Base-by-base conservation (phyloP, 495 filamentous ascomycete species). In the Rhypophila decipiens region DNA sequence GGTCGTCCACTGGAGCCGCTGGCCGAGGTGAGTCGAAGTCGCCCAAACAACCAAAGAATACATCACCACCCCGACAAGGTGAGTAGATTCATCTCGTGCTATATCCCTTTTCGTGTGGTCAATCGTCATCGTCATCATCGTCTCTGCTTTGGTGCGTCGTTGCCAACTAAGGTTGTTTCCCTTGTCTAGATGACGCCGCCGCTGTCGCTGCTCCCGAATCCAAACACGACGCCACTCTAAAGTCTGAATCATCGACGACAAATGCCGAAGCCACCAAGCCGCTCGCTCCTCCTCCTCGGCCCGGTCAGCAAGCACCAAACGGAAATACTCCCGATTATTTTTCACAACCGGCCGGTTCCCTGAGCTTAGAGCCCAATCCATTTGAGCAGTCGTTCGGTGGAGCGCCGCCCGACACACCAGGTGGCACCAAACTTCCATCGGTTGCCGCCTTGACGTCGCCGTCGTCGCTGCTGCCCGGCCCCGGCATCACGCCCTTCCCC, bases 381-480 rank as follows among this genome's bases (percentile, higher is more conserved):
- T 98, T 98, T 61, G 93, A 98, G 64, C 83, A 89, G 58, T 95
- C 90, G 0, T 98, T 98, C 63, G 75, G 83, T 36, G 75, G 54
- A 23, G 71, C 68, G 35, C 68, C 85, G 11, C 76, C 78, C 45
- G 87, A 95, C 59, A 93, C 88, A 19, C 89, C 94, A 11, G 89
- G 88, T 35, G 88, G 90, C 63, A 88, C 86, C 15, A 83, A 95
- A 53, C 78, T 98, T 51, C 93, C 93, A 20, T 85, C 90, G 20
- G 89, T 97, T 53, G 88, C 93, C 17, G 79, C 88, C 27, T 77
- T 98, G 55, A 91, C 94, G 11, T 97, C 94, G 11, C 94, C 93
- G 38, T 88, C 90, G 24, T 82, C 84, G 4, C 63, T 89, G 13
- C 64, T 89, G 23, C 86, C 86, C 42, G 85, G 87, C 39, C 73